Conservation (phyloP, 805 yeast genomes). For the Cyberlindnera saturnus region DNA sequence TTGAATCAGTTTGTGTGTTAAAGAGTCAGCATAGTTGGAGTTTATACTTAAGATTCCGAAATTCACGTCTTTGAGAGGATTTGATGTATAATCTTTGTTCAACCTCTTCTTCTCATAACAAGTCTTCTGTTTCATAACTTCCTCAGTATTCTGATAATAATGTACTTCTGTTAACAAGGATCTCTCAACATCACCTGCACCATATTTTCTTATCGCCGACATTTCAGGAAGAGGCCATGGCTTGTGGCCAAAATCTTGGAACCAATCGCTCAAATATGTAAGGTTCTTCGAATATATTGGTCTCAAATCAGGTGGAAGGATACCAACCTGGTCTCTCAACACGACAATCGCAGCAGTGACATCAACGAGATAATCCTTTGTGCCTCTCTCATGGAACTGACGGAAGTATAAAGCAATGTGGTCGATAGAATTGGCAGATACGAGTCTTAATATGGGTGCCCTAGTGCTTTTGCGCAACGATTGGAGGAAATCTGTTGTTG, state of each 20-base stretch:
- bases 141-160: slow-evolving; percentile 39
- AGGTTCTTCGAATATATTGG: slow-evolving; percentile 69
- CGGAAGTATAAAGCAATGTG: slow-evolving; percentile 60
- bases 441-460: slow-evolving; percentile 60
- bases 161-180: slow-evolving; percentile 70
- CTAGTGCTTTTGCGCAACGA: slow-evolving; percentile 23
- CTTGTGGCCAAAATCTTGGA: slow-evolving; percentile 33
- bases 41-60: slow-evolving; percentile 45
- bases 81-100: slow-evolving; percentile 60
- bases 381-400: slow-evolving; percentile 22
- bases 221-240: slow-evolving; percentile 81
- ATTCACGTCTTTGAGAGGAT: slow-evolving; percentile 55
- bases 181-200: slow-evolving; percentile 71
- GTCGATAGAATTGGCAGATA: slow-evolving; percentile 77
- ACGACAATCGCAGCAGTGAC: slow-evolving; percentile 81
- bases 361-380: slow-evolving; percentile 48
- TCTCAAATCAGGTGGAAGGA: slow-evolving; percentile 69
- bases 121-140: slow-evolving; percentile 33
- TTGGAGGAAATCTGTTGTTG: slow-evolving; percentile 33
- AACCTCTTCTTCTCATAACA: slow-evolving; percentile 57
- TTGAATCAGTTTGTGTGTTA: slow-evolving; percentile 61
- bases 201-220: slow-evolving; percentile 54
- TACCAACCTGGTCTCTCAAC: slow-evolving; percentile 75
- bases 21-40: slow-evolving; percentile 32
- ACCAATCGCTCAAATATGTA: slow-evolving; percentile 56